Conservation (phyloP, 371 early-diverging fungal species). For the Mucor plumbeus region DNA sequence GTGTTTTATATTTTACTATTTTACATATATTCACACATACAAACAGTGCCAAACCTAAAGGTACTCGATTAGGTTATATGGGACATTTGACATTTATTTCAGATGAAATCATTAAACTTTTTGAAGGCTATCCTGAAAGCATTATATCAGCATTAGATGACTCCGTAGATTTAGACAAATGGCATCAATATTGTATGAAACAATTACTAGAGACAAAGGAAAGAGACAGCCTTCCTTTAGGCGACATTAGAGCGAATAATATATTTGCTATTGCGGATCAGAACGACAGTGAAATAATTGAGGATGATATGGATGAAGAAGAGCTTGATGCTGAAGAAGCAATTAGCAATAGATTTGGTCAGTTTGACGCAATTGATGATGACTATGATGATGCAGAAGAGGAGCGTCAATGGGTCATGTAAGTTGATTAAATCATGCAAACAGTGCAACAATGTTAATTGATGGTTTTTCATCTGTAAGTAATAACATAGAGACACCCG, state of each 20-base stretch:
- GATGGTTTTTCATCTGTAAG: background rate
- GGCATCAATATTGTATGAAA: slow-evolving; percentile 85
- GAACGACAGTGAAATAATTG: background rate
- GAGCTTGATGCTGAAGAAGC: slow-evolving; percentile 2
- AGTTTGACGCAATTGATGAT: background rate
- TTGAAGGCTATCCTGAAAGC: slow-evolving; percentile 69
- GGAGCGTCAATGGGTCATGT: slow-evolving; percentile 24
- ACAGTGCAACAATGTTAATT: background rate
- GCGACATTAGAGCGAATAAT: slow-evolving; percentile 66
- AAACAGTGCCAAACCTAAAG: slow-evolving; percentile 71
- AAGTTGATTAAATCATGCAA: background rate
- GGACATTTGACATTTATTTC: slow-evolving; percentile 94
- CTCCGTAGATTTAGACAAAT: slow-evolving; percentile 75
- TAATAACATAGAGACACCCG: background rate
- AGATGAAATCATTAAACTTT: slow-evolving; percentile 88
- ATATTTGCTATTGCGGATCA: slow-evolving; percentile 1
- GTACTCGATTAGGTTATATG: slow-evolving; percentile 94
- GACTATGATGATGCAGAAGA: slow-evolving; percentile 25
- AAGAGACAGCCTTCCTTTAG: slow-evolving; percentile 87
- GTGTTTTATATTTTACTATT: background rate
- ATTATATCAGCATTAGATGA: slow-evolving; percentile 62
- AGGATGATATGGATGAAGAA: slow-evolving; percentile 9
- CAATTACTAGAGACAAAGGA: slow-evolving; percentile 85
- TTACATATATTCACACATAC: background rate
- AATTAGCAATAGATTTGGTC: slow-evolving; percentile 7